These are phyloP conservation scores for Piloderma croceum DNA, from an alignment of 768 basidiomycete genomes.

Conservation along the genomic window DNA sequence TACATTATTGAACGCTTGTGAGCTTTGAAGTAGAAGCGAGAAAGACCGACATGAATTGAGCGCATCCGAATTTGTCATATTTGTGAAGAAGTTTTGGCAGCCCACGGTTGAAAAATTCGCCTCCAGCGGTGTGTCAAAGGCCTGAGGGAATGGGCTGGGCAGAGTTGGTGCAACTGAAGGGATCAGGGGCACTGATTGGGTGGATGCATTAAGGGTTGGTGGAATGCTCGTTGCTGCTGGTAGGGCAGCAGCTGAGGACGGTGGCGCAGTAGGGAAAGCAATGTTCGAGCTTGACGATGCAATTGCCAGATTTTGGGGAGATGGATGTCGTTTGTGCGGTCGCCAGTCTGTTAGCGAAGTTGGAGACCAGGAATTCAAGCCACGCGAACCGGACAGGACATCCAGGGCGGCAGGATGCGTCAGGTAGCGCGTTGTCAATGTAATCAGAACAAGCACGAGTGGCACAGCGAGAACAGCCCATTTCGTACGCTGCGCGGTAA, in stretches of 20 bases:
- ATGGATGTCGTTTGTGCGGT: conserved; percentile 38
- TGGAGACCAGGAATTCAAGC: conserved; percentile 27
- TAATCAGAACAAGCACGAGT: conserved; percentile 48
- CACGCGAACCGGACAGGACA: conserved; percentile 25
- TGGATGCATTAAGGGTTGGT: too few species aligned
- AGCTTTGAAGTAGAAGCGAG: conserved; percentile 55
- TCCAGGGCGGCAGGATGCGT: conserved; percentile 45
- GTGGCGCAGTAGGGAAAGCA: conserved; percentile 1
- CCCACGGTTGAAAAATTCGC: conserved; percentile 59
- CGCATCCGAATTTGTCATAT: conserved; percentile 57
- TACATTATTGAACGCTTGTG: conserved; percentile 51
- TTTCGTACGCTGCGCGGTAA: conserved; percentile 37
- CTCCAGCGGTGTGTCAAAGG: conserved; percentile 58
- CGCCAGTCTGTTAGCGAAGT: conserved; percentile 30
- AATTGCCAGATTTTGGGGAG: too few species aligned
- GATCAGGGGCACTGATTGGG: conserved; percentile 39
- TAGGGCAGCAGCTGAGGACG: too few species aligned
- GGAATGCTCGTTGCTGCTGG: too few species aligned
- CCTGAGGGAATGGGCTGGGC: conserved; percentile 74
- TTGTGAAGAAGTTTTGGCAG: conserved; percentile 68
- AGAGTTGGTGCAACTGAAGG: conserved; percentile 46
- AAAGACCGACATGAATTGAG: conserved; percentile 78
- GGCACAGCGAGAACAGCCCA: conserved; percentile 56
- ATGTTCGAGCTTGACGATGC: not conserved
- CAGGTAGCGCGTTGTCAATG: conserved; percentile 45